Base-by-base conservation (phyloP, 495 filamentous ascomycete species). In the Trichoderma erinaceum region DNA sequence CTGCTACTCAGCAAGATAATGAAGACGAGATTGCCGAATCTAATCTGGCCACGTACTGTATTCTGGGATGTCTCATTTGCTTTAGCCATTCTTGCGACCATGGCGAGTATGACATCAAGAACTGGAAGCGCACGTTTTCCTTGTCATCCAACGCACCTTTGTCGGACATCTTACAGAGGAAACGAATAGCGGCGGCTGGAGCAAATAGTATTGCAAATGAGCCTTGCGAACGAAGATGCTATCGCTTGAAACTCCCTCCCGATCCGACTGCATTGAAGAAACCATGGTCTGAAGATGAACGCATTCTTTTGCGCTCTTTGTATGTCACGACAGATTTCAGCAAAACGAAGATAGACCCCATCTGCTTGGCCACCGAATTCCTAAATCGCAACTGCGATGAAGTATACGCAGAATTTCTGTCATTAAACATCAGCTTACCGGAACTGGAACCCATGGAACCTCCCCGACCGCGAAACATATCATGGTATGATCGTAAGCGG, bases 361-460 rank as follows among this genome's bases (percentile, higher is more conserved):
- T 79, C 65, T 84, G 82, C 56, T 71, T 77, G 41, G 80, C 78
- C 41, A 75, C 76, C 5, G 74, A 80, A 27, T 70, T 77, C 58
- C 72, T 84, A 6, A 77, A 76, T 41, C 76, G 80, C 7, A 77
- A 78, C 12, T 86, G 84, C 71, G 84, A 80, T 79, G 79, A 85
- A 63, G 80, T 84, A 2, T 74, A 82, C 35, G 72, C 72, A 32
- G 80, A 83, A 68, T 79, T 84, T 48, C 76, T 74, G 63, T 77
- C 32, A 15, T 29, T 58, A 8, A 35, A 80, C 61, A 69, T 82
- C 32, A 69, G 74, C 18, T 67, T 81, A 3, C 21, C 68, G 5
- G 69, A 78, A 12, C 76, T 75, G 0, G 69, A 68, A 3, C 63
- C 71, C 3, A 70, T 70, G n/a, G 71, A 72, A 3, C 67, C 70